These are phyloP conservation scores for Zychaea mexicana DNA, from an alignment of 371 early-diverging fungal genomes.

Conservation along the genomic window DNA sequence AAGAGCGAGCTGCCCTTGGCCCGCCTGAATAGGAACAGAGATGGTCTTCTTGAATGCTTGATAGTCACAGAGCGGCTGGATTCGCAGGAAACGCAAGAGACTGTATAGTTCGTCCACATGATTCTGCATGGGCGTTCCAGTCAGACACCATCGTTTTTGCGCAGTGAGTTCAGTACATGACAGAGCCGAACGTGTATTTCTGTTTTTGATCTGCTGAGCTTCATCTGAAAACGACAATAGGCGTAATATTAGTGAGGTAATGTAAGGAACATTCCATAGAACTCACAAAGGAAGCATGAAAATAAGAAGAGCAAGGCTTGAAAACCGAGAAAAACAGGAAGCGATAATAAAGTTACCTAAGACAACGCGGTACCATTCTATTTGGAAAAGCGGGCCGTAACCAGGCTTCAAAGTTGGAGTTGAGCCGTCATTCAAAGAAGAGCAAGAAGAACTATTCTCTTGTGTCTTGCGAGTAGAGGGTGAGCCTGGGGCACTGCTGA, in stretches of 20 bases:
- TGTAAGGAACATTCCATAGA: too few relatives aligned
- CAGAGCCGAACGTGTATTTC: constrained; percentile 62
- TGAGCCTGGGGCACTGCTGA: constrained; percentile 5
- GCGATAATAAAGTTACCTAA: constrained; percentile 23
- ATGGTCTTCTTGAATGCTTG: constrained; percentile 59
- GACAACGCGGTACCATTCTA: constrained; percentile 55
- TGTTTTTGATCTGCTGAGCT: constrained; percentile 88
- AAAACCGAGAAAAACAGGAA: too few relatives aligned
- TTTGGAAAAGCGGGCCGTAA: constrained; percentile 46
- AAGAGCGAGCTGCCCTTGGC: constrained; percentile 38
- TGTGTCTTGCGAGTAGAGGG: background rate
- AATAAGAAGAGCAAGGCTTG: too few relatives aligned
- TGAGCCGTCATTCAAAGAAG: background rate
- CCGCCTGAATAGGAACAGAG: constrained; percentile 48
- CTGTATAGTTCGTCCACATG: constrained; percentile 86
- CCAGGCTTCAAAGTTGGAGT: background rate
- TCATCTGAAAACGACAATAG: constrained; percentile 72
- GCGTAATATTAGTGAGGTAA: constrained; percentile 23
- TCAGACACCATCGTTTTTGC: constrained; percentile 82
- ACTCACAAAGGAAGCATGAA: too few relatives aligned
- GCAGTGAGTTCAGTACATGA: constrained; percentile 63
- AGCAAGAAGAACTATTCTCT: too few relatives aligned
- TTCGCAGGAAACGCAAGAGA: constrained; percentile 77
- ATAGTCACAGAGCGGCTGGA: constrained; percentile 63
- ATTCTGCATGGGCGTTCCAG: constrained; percentile 87